Conservation (phyloP, 495 filamentous ascomycete genomes). For the Tuber aestivum region DNA sequence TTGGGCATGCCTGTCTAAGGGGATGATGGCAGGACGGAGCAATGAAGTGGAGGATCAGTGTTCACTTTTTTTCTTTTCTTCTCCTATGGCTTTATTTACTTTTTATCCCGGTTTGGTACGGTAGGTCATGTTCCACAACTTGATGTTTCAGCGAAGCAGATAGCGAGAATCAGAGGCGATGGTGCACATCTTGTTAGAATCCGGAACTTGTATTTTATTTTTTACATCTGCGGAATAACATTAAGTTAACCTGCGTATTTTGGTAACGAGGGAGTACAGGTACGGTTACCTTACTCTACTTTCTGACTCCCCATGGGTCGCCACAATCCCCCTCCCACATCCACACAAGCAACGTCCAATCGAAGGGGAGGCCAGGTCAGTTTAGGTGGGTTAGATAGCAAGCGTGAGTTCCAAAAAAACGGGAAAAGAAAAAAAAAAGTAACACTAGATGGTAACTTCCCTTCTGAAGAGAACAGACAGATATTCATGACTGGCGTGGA, state of each 20-base stretch:
- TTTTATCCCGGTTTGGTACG: neutral
- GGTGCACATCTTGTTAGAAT: neutral
- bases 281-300: neutral
- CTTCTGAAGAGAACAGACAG: neutral
- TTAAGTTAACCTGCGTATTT: neutral
- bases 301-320: neutral
- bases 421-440: neutral
- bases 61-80: neutral
- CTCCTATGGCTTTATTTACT: neutral
- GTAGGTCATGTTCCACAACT: constrained; percentile 2
- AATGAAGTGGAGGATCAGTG: neutral
- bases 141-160: neutral
- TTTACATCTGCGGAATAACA: constrained; percentile 1
- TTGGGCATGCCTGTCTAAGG: neutral
- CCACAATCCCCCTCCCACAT: neutral
- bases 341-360: neutral
- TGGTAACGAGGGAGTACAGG: neutral
- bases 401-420: neutral
- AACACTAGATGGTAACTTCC: neutral
- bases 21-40: neutral
- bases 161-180: neutral
- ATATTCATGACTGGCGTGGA: neutral
- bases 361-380: neutral
- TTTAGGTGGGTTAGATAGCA: neutral
- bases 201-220: neutral